Conservation (phyloP, 2,329 filamentous ascomycete genomes). For the Blastomyces parvus region DNA sequence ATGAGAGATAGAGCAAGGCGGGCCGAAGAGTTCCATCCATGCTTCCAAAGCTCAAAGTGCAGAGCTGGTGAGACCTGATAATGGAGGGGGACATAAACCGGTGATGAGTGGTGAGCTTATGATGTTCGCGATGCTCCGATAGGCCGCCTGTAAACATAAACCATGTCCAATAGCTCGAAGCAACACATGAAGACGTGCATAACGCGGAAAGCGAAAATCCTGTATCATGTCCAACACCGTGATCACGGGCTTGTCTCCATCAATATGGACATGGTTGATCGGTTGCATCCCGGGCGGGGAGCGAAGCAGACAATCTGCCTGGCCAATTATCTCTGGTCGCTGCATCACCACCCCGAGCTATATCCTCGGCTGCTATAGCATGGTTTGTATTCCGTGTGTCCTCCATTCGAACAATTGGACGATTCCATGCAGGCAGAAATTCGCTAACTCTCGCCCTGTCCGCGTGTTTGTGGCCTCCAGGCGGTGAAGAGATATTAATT, state of each 20-base stretch:
- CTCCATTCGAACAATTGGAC: not conserved
- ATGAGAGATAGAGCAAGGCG: not conserved
- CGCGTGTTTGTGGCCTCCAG: not conserved
- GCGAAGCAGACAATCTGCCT: not conserved
- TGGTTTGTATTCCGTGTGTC: not conserved
- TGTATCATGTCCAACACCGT: not conserved
- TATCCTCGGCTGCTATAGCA: not conserved
- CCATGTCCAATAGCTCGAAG: not conserved
- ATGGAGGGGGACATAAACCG: not conserved
- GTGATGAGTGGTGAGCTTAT: not conserved
- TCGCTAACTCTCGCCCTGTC: not conserved
- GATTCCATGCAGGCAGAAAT: not conserved
- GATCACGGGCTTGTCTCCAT: not conserved
- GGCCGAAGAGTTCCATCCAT: not conserved
- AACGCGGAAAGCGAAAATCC: not conserved
- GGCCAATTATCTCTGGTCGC: not conserved
- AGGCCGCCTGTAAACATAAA: not conserved
- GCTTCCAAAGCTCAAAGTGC: not conserved
- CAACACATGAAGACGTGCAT: not conserved
- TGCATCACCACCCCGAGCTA: not conserved
- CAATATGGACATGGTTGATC: not conserved
- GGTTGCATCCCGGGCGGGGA: not conserved
- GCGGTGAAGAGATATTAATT: not conserved
- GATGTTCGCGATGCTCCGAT: not conserved
- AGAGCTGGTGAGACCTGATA: not conserved